Conservation (phyloP, 345 rosid genomes). For the Ceriops decandra region DNA sequence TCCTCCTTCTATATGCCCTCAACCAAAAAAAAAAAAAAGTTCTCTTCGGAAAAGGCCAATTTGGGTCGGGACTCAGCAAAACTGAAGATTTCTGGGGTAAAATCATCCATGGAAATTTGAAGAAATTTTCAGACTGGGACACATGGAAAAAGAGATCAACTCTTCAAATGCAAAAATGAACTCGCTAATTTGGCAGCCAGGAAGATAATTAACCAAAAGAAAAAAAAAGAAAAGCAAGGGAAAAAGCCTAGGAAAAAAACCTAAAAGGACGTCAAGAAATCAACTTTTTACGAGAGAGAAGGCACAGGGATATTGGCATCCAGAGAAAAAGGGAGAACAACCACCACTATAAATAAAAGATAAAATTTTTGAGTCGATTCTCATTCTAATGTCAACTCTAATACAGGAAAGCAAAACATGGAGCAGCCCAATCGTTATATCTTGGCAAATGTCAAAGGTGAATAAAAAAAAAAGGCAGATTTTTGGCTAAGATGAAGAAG, state of each 20-base stretch:
- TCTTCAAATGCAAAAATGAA: constrained; percentile 12
- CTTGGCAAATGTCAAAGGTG: not conserved
- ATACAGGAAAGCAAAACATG: not conserved
- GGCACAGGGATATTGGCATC: constrained; percentile 17
- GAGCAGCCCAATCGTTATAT: constrained; percentile 1
- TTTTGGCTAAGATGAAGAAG: not conserved
- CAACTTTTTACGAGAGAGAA: constrained; percentile 18
- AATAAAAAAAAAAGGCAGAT: not conserved
- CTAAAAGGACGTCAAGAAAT: constrained; percentile 18
- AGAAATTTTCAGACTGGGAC: not conserved
- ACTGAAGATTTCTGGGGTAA: not conserved
- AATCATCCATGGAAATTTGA: not conserved
- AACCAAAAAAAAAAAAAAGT: no score
- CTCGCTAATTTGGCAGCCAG: constrained; percentile 16
- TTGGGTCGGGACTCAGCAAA: not conserved
- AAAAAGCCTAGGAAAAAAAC: constrained; percentile 14
- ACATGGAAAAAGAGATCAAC: not conserved
- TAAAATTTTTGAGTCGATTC: constrained; percentile 14
- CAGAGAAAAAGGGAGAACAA: not conserved
- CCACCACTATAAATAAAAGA: constrained; percentile 5
- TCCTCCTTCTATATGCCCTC: not conserved
- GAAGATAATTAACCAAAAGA: not conserved
- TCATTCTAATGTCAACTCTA: constrained; percentile 5
- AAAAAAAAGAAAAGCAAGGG: constrained; percentile 13
- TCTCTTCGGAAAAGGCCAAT: no score